phyloP scores from a whole-genome alignment of 2,329 filamentous ascomycete genomes.

The Capronia americana region DNA sequence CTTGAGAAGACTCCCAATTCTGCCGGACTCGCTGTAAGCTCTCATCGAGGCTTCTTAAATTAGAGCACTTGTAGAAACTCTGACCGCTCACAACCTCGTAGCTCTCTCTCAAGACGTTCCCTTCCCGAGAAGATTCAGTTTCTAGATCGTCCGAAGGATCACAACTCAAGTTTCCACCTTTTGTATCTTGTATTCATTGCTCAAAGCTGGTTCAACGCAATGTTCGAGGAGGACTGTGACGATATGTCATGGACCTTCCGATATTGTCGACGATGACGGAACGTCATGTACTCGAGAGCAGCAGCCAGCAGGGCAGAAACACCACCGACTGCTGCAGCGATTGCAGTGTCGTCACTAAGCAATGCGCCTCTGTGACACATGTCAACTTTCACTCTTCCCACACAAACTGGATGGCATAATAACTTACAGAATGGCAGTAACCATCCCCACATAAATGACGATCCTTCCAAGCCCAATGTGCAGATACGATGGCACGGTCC shows the following conservation, averaged over 20 bases:
- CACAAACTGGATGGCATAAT: background rate
- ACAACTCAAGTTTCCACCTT: background rate
- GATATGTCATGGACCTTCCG: background rate
- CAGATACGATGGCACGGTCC: conserved; percentile 20
- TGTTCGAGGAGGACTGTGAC: background rate
- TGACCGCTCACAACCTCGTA: too few species aligned
- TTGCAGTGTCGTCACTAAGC: conserved; percentile 8
- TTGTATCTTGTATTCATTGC: background rate
- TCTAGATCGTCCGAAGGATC: too few species aligned
- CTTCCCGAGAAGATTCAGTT: too few species aligned
- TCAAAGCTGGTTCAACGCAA: conserved; percentile 15
- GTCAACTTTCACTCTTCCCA: background rate
- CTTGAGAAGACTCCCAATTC: too few species aligned
- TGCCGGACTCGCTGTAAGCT: too few species aligned
- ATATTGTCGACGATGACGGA: conserved; percentile 7
- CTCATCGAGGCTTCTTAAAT: too few species aligned
- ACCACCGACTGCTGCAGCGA: background rate
- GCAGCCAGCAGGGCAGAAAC: conserved; percentile 8
- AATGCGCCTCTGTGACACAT: background rate
- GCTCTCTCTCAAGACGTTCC: too few species aligned
- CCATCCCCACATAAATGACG: conserved; percentile 35
- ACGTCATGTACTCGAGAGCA: conserved; percentile 11
- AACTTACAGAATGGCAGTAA: conserved; percentile 22
- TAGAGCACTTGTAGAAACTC: too few species aligned
- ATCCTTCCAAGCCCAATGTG: conserved; percentile 39